These are phyloP conservation scores for Candida bentonensis DNA, from an alignment of 805 yeast species.

Conservation along the genomic window DNA sequence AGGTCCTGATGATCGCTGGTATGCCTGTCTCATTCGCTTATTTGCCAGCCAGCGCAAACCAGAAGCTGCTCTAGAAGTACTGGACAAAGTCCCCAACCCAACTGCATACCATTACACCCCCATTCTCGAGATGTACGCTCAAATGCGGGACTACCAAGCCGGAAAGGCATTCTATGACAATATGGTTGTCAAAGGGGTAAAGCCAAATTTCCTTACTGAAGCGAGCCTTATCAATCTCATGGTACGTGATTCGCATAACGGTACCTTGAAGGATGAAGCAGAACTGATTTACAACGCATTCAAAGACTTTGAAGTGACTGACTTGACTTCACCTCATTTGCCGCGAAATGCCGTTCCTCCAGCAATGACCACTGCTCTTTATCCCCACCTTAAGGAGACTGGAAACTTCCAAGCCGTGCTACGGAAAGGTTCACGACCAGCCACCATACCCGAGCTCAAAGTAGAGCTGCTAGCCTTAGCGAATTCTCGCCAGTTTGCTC, in stretches of 20 bases:
- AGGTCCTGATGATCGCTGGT: neutral
- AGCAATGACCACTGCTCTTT: slow-evolving; percentile 4
- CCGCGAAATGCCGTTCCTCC: slow-evolving; percentile 10
- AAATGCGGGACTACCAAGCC: slow-evolving; percentile 1
- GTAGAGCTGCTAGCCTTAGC: neutral
- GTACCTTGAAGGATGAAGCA: slow-evolving; percentile 3
- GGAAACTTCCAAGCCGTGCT: neutral
- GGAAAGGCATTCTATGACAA: slow-evolving; percentile 7
- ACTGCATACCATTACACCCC: slow-evolving; percentile 9
- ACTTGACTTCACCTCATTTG: slow-evolving; percentile 9
- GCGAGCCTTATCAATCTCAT: slow-evolving; percentile 7
- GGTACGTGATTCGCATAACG: neutral
- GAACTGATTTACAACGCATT: slow-evolving; percentile 2
- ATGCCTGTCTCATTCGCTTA: neutral
- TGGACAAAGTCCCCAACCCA: slow-evolving; percentile 8
- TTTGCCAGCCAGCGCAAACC: slow-evolving; percentile 4
- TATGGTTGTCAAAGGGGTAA: slow-evolving; percentile 6
- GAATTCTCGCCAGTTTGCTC: neutral
- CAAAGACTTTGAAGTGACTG: slow-evolving; percentile 6
- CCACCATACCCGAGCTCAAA: neutral
- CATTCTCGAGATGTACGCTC: slow-evolving; percentile 6
- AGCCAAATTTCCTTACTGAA: slow-evolving; percentile 9
- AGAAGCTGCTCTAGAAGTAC: slow-evolving; percentile 1
- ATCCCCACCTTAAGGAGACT: neutral
- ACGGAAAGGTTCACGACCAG: no score